Base-by-base conservation (phyloP, 1,284 basidiomycete species). In the Malassezia nana region DNA sequence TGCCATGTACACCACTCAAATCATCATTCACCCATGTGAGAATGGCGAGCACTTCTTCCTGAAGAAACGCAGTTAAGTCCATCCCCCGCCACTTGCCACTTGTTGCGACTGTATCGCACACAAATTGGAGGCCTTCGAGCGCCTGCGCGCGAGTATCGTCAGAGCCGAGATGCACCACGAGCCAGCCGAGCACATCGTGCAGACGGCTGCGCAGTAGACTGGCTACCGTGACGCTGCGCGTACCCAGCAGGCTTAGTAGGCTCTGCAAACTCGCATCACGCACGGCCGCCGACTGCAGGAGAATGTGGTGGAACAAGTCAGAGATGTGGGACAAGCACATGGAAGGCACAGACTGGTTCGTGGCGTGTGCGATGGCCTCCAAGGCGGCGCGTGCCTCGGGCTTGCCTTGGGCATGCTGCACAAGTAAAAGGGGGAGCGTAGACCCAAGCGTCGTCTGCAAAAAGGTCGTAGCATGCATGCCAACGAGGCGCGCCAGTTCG, bases 1-100 rank as follows among this genome's bases (percentile, higher is more conserved):
- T 60, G 12, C 71, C 71, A 26, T 73, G 65, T 30, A 59, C 64
- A 20, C 63, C 60, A 6, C 60, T 57, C 8, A 73, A 58, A 51
- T 73, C 69, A 22, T 70, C 66, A 41, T 69, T 70, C 53, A 69
- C 54, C 67, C 67, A 72, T 5, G 67, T 60, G 12, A 69, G 63
- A n/a, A 73, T 59, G 7, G 66, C 68, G 1, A 71, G 62, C 30
- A 67, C 66, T 44, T 73, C 67, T 33, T 61, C 59, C 30, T 57
- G 60, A 29, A 71, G 54, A 39, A 67, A 67, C 1, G 24, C 32
- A 9, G 60, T 61, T 16, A 69, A 55, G 24, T 52, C 50, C 29
- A 59, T 58, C 30, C 64, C 62, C 3, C 47, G 49, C 53, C 53
- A 50, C 32, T 50, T 44, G 35, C 42, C 48, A 3, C 46, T 38